These are phyloP conservation scores for Mortierella sp. DNA, from an alignment of 371 early-diverging fungal species.

Conservation along the genomic window DNA sequence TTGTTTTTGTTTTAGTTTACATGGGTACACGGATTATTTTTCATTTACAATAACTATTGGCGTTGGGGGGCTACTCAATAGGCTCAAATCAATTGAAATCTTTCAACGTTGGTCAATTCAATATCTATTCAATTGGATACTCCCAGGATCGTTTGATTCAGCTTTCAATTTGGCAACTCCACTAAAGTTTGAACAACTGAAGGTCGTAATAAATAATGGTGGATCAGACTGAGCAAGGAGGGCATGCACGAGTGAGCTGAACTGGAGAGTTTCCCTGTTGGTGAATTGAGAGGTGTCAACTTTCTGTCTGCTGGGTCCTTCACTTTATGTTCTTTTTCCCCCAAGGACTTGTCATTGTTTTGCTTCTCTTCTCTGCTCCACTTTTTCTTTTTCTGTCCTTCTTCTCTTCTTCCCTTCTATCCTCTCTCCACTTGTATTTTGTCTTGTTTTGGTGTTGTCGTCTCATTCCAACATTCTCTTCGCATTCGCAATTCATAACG, in stretches of 20 bases:
- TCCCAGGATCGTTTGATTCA: constrained; percentile 5
- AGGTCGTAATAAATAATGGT: background rate
- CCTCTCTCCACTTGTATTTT: background rate
- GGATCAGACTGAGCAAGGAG: background rate
- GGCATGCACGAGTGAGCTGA: background rate
- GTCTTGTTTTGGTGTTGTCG: background rate
- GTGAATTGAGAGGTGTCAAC: too few species aligned
- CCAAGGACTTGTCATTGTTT: background rate
- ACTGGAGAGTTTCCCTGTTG: background rate
- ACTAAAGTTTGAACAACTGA: too few species aligned
- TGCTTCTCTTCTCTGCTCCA: constrained; percentile 5
- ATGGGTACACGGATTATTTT: background rate
- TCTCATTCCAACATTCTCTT: background rate
- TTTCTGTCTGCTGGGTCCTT: too few species aligned
- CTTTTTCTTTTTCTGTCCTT: background rate
- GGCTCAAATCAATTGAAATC: constrained; percentile 5
- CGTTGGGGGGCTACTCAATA: background rate
- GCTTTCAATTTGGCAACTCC: background rate
- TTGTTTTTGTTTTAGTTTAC: constrained; percentile 11
- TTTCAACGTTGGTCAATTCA: background rate
- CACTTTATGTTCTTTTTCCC: background rate
- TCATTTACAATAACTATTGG: constrained; percentile 9
- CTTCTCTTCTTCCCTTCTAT: background rate
- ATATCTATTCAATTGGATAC: constrained; percentile 1
- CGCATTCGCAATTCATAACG: constrained; percentile 6